phyloP scores from a whole-genome alignment of 305 asterid genomes.

The Fraxinus nigra region DNA sequence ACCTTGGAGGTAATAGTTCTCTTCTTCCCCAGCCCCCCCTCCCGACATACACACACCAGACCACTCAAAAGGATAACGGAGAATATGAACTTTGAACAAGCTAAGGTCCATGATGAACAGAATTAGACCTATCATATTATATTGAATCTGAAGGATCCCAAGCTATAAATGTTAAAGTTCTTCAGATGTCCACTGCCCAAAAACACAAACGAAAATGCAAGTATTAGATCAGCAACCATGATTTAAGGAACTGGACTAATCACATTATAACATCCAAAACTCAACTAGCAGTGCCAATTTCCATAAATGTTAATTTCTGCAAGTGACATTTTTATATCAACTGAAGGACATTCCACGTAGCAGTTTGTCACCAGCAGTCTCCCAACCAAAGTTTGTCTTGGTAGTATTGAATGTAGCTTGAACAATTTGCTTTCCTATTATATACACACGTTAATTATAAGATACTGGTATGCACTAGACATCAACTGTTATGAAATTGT shows the following conservation, averaged over 20 bases:
- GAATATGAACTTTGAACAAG: not conserved
- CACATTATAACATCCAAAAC: not conserved
- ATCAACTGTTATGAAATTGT: not conserved
- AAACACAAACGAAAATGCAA: not conserved
- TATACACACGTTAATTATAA: not conserved
- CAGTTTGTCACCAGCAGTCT: not conserved
- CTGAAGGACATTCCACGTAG: not conserved
- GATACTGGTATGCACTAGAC: not conserved
- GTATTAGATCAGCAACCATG: not conserved
- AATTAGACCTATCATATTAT: not conserved
- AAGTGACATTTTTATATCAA: not conserved
- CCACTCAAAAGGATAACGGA: not conserved
- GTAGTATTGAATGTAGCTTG: not conserved
- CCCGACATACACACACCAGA: not conserved
- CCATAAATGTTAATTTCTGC: not conserved
- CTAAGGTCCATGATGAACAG: slow-evolving; percentile 3
- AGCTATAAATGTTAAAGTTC: not conserved
- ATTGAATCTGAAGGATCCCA: not conserved
- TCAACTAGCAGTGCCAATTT: not conserved
- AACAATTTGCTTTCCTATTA: not conserved
- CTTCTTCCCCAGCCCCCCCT: not conserved
- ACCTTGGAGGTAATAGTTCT: slow-evolving; percentile 64
- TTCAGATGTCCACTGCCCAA: not conserved
- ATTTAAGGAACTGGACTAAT: not conserved
- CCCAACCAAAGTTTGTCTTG: not conserved